Percentiles rank a stretch among this genome's conserved stretches.
Evolutionary conservation across 306 rosid genomes (phyloP).

Genomic region (Begonia masoniana): DNA sequence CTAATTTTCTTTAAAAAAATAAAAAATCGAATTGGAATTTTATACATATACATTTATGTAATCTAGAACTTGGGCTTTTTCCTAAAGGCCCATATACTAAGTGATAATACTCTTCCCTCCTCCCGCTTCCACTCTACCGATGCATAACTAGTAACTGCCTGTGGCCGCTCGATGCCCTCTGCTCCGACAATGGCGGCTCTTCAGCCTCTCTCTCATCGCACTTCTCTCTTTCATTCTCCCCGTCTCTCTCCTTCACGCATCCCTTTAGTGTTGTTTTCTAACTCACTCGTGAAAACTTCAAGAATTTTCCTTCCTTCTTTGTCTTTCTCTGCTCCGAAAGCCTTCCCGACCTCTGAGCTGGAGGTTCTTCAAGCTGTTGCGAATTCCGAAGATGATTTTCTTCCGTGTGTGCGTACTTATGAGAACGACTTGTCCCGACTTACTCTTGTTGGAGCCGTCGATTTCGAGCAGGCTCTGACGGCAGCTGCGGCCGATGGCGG

Average conservation of each 20-base stretch:
- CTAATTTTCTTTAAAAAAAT: too few species aligned
- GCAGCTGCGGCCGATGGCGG: conserved; percentile 96
- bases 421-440: conserved; percentile 62
- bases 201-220: conserved; percentile 16
- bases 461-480: conserved; percentile 62
- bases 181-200: conserved; percentile 27
- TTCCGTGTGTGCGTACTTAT: conserved; percentile 72
- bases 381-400: conserved; percentile 40
- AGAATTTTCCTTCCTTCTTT: conserved; percentile 20
- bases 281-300: conserved; percentile 5
- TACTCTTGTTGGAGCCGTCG: conserved; percentile 62
- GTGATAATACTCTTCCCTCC: too few species aligned
- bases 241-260: conserved; percentile 4
- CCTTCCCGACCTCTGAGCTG: conserved; percentile 45
- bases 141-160: background rate
- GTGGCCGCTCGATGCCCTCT: background rate
- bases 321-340: conserved; percentile 31
- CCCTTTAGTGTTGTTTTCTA: conserved; percentile 6
- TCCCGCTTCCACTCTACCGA: too few species aligned
- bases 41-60: too few species aligned
- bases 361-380: conserved; percentile 60
- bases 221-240: conserved; percentile 19
- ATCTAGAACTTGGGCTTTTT: too few species aligned
- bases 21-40: too few species aligned
- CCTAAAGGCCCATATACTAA: too few species aligned